Evolutionary conservation across 345 rosid species (phyloP), one percentile per base, ranked within the genome.

Genomic region (Eucalyptus coolabah): DNA sequence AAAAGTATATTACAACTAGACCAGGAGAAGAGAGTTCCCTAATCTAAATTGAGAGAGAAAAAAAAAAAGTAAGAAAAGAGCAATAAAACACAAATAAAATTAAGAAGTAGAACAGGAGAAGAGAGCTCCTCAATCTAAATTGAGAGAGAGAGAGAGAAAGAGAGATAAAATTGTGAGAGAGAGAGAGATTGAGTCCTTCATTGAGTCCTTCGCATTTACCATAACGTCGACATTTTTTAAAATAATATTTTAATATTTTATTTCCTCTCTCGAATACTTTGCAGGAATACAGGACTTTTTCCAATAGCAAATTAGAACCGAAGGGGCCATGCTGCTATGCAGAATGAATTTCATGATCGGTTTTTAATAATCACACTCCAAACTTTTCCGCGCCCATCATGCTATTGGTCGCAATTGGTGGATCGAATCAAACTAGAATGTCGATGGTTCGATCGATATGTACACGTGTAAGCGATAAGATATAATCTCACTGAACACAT

Each of bases 161-260:
- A 49, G 5, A 49, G 1, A 53, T 19, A 53, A 53, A 53, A 56
- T 56, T 56, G 5, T 47, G 50, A 47, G 50, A 47, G 5, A 47
- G 50, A 47, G 4, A 47, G 50, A 49, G 5, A 56, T 23, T 56
- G 11, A 23, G 11, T 9, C 6, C n/a, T n/a, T n/a, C 0, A 56
- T 56, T 56, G 28, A 9, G 7, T 24, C 1, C 6, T 4, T 19
- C 5, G 5, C 2, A 53, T 53, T 2, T 1, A 54, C 0, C 5
- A 0, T 59, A 5, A 59, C 0, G 7, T 59, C 0, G 3, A 26
- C 4, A 26, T 24, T 26, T 59, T 59, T 56, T 2, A 0, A 56
- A 10, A 59, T 56, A 11, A 59, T 26, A 11, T 11, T 59, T 59
- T 59, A 26, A 59, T 12, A 26, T 12, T 59, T 59, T 59, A 53